Base-by-base conservation (phyloP, 805 yeast species). In the Hanseniaspora clermontiae region DNA sequence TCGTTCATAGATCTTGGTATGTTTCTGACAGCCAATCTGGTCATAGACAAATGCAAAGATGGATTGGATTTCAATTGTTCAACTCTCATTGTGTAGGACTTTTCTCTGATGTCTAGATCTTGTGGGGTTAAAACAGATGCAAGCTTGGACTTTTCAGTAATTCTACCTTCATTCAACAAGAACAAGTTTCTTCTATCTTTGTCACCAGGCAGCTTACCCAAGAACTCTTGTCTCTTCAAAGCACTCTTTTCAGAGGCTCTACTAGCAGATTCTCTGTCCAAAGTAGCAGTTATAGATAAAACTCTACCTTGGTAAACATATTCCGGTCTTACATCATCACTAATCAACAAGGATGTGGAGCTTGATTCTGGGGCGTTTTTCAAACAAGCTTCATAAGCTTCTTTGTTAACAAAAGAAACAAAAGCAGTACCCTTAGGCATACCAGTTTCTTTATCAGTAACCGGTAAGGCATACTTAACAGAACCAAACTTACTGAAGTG, bases 301-400 rank as follows among this genome's bases (percentile, higher is more conserved):
- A 93, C 84, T 65, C 98, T 83, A 32, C 97, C 97, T 66, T 91
- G 93, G 66, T 82, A 88, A 19, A 91, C 96, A 62, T 91, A 93
- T 52, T 78, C 80, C 27, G 95, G 86, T 34, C 88, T 81, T 49
- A 88, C 95, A 67, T 91, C 97, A 68, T 91, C 98, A 12, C 97
- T 84, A 58, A 93, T 82, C 63, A 93, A 76, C 65, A 88, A 73
- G 5, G 89, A 81, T 0, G 76, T 71, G 0, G 78, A 66, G 5
- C 84, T 77, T 19, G 81, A 76, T 46, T 80, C 79, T 27, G 98
- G 97, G 0, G 97, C 96, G 63, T 81, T 77, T 5, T 74, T 74
- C 38, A 90, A 66, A 71, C 97, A 90, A 54, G 78, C 76, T 36
- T 76, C 75, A 63, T 80, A 86, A 3, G 84, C 79, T 5, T 76